Evolutionary conservation across 2,329 filamentous ascomycete species (phyloP).

Genomic region (Penicillium sp.): DNA sequence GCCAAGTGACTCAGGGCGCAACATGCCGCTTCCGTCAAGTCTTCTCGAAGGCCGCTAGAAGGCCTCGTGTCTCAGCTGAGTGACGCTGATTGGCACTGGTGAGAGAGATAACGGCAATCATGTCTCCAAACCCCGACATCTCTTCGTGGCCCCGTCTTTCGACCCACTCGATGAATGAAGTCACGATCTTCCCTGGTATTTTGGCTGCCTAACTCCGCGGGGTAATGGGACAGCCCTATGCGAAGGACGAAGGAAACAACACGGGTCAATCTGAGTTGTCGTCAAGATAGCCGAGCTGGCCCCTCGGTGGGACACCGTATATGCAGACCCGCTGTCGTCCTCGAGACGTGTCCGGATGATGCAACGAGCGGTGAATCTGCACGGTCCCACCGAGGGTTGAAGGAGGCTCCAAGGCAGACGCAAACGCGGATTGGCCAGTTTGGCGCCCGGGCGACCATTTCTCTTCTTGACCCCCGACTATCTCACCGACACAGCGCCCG

Average conservation of each 20-base stretch:
- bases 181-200: background rate
- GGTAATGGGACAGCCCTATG: background rate
- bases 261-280: background rate
- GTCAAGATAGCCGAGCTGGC: background rate
- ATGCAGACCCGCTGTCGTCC: background rate
- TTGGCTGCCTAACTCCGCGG: constrained; percentile 10
- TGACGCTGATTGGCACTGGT: constrained; percentile 9
- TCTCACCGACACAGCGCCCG: constrained; percentile 20
- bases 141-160: background rate
- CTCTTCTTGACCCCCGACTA: background rate
- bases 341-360: constrained; percentile 7
- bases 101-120: background rate
- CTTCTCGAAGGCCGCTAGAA: constrained; percentile 32
- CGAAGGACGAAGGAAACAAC: background rate
- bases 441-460: background rate
- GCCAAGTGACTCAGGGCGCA: constrained; percentile 1
- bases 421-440: constrained; percentile 14
- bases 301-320: background rate
- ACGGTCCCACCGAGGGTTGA: constrained; percentile 9
- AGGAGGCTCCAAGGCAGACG: constrained; percentile 24
- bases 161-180: background rate
- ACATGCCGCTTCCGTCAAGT: constrained; percentile 8
- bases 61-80: background rate
- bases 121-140: background rate
- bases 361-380: constrained; percentile 21